Base-by-base conservation (phyloP, 805 yeast genomes). In the Myxozyma vanderwaltii region DNA sequence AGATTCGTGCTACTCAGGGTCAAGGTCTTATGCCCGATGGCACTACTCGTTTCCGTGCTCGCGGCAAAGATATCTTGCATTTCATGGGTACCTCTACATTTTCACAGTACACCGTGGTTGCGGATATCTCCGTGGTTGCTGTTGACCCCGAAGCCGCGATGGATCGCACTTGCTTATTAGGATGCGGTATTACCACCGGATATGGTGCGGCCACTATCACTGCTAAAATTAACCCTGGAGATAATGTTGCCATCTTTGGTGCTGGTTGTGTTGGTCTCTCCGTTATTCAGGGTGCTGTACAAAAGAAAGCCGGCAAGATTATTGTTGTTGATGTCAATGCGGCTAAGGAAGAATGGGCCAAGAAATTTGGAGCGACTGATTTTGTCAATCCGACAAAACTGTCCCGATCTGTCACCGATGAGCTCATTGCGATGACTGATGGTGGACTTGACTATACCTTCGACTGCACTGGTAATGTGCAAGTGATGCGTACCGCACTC, bases 21-120 rank as follows among this genome's bases (percentile, higher is more conserved):
- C 86, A 89, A 72, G 99, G 99, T 74, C 87, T 92, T 59, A 88
- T 94, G 97, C 99, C 99, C 63, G 99, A 94, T 73, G 99, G 98
- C 21, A 92, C 99, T 51, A 75, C 88, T 46, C 85, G 99, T 75
- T 92, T 94, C 80, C 84, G 81, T 65, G 84, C 88, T 73, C 72
- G 74, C 65, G 99, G 99, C 67, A 82, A 94, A 77, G 82, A 85
- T 45, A 76, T 94, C 56, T 80, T 85, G 69, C 98, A 94, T 76
- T 94, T 89, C 75, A 94, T 94, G 99, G 99, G 99, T 51, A 89
- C 96, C 75, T 92, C 98, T 36, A 88, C 97, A 29, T 94, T 94
- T 76, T 85, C 97, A 39, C 96, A 94, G 78, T 94, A 94, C 75
- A 92, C 99, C 13, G 99, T 94, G 58, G 96, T 94, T 45, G 96